These are phyloP conservation scores for Fistulifera solaris DNA, from an alignment of 108 stramenopile genomes.

Conservation along the genomic window DNA sequence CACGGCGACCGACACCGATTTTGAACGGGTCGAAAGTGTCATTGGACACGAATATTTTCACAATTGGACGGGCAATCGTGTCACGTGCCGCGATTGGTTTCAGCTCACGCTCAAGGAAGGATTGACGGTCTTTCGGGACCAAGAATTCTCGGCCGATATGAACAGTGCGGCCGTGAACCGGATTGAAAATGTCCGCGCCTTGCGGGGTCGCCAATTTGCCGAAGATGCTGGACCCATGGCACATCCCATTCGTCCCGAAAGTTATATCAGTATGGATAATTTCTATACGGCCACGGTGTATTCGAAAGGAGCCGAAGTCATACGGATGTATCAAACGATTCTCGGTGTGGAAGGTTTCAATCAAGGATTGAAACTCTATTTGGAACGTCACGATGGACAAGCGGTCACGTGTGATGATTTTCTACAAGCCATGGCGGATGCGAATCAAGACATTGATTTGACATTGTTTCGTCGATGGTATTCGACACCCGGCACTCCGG, in stretches of 20 bases:
- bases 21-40: constrained; percentile 78
- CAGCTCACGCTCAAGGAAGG: constrained; percentile 97
- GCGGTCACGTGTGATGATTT: constrained; percentile 98
- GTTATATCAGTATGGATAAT: constrained; percentile 93
- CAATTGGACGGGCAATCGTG: constrained; percentile 96
- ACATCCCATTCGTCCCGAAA: constrained; percentile 95
- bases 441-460: constrained; percentile 78
- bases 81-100: constrained; percentile 98
- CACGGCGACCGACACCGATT: constrained; percentile 90
- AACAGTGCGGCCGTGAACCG: constrained; percentile 87
- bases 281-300: constrained; percentile 88
- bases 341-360: constrained; percentile 87
- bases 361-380: constrained; percentile 94
- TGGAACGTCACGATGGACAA: constrained; percentile 90
- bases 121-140: constrained; percentile 94
- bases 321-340: constrained; percentile 94
- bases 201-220: constrained; percentile 81
- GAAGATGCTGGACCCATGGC: constrained; percentile 92
- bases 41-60: constrained; percentile 97
- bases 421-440: constrained; percentile 91
- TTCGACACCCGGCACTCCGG: constrained; percentile 88
- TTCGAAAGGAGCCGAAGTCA: constrained; percentile 87
- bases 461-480: constrained; percentile 90
- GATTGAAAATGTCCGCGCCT: constrained; percentile 78
- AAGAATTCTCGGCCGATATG: constrained; percentile 89